phyloP scores from a whole-genome alignment of 805 yeast species.

The Wickerhamiella kurtzmanii region DNA sequence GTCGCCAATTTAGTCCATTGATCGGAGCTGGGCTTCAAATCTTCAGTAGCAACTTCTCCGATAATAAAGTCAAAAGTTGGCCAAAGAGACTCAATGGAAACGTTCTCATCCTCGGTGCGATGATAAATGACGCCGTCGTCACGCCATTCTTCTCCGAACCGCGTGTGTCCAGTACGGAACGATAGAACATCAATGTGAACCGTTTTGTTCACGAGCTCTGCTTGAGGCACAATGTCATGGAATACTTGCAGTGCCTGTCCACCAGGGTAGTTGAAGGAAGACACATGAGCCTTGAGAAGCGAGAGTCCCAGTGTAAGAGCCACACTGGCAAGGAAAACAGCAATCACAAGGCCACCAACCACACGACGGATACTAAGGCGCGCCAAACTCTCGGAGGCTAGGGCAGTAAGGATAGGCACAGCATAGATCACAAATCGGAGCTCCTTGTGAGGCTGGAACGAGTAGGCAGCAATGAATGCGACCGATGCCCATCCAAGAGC shows the following conservation, averaged over 20 bases:
- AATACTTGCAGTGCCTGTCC: conserved; percentile 54
- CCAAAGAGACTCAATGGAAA: conserved; percentile 32
- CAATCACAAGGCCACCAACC: conserved; percentile 27
- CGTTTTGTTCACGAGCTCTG: conserved; percentile 19
- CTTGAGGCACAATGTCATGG: conserved; percentile 28
- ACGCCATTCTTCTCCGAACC: conserved; percentile 47
- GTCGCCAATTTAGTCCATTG: not conserved
- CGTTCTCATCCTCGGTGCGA: conserved; percentile 47
- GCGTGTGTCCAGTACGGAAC: conserved; percentile 77
- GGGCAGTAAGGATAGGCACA: conserved; percentile 51
- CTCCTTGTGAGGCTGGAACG: conserved; percentile 84
- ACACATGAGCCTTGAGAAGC: conserved; percentile 41
- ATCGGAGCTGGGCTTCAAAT: not conserved
- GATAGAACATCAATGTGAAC: conserved; percentile 70
- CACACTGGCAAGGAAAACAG: conserved; percentile 27
- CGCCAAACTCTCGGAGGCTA: conserved; percentile 36
- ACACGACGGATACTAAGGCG: conserved; percentile 17
- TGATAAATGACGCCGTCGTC: conserved; percentile 38
- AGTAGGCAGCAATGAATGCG: conserved; percentile 47
- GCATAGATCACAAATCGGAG: conserved; percentile 79
- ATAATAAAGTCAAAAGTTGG: conserved; percentile 32
- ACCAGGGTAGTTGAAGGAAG: conserved; percentile 78
- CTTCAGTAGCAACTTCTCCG: not conserved
- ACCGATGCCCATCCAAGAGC: conserved; percentile 39
- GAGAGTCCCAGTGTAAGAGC: conserved; percentile 32